Evolutionary conservation across 2,329 filamentous ascomycete genomes (phyloP), one percentile per base, ranked within the genome.

Genomic region (Verticillium nubilum): DNA sequence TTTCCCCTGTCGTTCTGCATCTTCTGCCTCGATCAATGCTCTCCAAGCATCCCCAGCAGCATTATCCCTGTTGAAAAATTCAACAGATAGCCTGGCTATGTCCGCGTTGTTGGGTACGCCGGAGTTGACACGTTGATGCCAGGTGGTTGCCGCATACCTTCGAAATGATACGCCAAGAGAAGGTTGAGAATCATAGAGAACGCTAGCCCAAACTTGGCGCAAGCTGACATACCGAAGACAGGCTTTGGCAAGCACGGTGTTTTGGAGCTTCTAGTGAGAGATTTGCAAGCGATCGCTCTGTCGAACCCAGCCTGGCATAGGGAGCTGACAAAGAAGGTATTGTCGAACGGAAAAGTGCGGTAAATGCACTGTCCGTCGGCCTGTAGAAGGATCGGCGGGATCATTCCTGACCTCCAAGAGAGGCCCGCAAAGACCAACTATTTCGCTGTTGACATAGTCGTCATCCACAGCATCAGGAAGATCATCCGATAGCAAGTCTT

Each of bases 381-480:
- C 61, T 0, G 52, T 13, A 0, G 10, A 25, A 3, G 17, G 0
- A 1, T 53, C 9, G 1, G 23, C 4, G 0, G 4, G 1, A 12
- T 29, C 2, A 5, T n/a, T 25, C 0, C 58, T 60, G 4, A 71
- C 54, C 19, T 73, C 72, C 1, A 75, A 2, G 1, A 76, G 58
- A 0, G 69, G 67, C 0, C 66, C 68, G 25, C 71, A 75, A 1
- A 70, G 60, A 1, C 63, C 63, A 0, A 69, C 4, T 4, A 74
- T 68, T 29, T 72, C 68, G 9, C 59, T 63, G 15, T 66, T 59
- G 6, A 74, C 29, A 42, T 71, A 73, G 0, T 70, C 67, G 0
- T 74, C 64, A 9, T 72, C 62, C 1, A 72, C 17, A 0, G 19
- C 13, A 4, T 73, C 69, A 0, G 69, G 69, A 0, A 72, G 29